Evolutionary conservation across 345 rosid species (phyloP).

Genomic region (Erucastrum elatum): DNA sequence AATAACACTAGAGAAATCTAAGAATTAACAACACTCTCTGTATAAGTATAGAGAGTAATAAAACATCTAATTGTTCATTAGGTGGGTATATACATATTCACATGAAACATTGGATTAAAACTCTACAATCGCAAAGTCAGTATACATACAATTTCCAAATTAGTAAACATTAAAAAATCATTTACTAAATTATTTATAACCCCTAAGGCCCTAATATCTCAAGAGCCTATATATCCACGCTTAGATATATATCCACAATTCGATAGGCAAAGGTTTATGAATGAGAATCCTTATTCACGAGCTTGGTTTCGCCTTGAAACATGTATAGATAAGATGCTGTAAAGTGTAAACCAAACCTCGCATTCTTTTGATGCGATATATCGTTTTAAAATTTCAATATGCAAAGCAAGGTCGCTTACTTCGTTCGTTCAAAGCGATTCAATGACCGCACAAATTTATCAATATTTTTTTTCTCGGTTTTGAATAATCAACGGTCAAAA

Average conservation of each 20-base stretch:
- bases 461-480: neutral
- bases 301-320: neutral
- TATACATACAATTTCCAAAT: too few relatives aligned
- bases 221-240: too few relatives aligned
- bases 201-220: too few relatives aligned
- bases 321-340: neutral
- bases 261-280: neutral
- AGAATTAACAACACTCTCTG: neutral
- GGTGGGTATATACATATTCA: too few relatives aligned
- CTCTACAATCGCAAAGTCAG: too few relatives aligned
- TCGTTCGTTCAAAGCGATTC: neutral
- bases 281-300: neutral
- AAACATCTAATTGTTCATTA: too few relatives aligned
- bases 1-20: neutral
- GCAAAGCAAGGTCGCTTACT: neutral
- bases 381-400: neutral
- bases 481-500: constrained; percentile 30
- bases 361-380: neutral
- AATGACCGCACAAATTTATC: neutral
- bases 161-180: neutral
- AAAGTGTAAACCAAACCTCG: constrained; percentile 1
- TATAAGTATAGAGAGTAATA: neutral
- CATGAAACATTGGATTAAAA: neutral
- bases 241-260: neutral
- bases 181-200: neutral